Conservation (phyloP, 2,329 filamentous ascomycete genomes). For the Apiospora sp. region DNA sequence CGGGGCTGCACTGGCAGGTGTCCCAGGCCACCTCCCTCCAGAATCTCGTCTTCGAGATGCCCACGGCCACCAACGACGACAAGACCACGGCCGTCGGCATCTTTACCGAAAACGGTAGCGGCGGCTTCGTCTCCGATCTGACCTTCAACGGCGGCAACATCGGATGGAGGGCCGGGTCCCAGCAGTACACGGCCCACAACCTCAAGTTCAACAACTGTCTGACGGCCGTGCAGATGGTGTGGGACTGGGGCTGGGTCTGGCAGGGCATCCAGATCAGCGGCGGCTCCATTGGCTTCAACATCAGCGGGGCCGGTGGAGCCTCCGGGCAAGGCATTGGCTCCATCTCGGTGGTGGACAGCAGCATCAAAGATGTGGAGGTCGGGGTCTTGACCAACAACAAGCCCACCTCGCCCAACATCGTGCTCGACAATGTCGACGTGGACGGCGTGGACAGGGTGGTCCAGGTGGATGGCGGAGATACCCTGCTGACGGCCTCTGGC, state of each 20-base stretch:
- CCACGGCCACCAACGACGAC: neutral
- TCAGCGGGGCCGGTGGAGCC: slow-evolving; percentile 57
- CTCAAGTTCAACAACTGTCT: slow-evolving; percentile 58
- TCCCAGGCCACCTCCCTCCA: neutral
- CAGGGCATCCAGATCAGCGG: neutral
- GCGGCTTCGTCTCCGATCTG: slow-evolving; percentile 52
- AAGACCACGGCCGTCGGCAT: slow-evolving; percentile 23
- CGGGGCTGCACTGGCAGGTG: neutral
- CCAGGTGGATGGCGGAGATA: slow-evolving; percentile 3
- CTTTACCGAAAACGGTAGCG: slow-evolving; percentile 27
- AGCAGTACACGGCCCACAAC: slow-evolving; percentile 70
- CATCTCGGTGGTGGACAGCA: slow-evolving; percentile 64
- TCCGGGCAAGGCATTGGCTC: slow-evolving; percentile 53
- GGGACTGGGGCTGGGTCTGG: slow-evolving; percentile 63
- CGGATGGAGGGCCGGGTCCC: slow-evolving; percentile 58
- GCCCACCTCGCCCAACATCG: slow-evolving; percentile 47
- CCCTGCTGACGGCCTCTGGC: slow-evolving; percentile 46
- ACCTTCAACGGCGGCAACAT: slow-evolving; percentile 67
- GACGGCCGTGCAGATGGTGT: slow-evolving; percentile 63
- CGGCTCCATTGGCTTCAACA: slow-evolving; percentile 31
- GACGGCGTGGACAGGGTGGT: slow-evolving; percentile 40
- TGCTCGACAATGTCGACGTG: slow-evolving; percentile 63
- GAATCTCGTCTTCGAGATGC: neutral
- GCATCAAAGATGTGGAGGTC: slow-evolving; percentile 55
- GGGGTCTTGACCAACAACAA: slow-evolving; percentile 56